Base-by-base conservation (phyloP, 768 basidiomycete genomes). In the Hygrophorus russula region DNA sequence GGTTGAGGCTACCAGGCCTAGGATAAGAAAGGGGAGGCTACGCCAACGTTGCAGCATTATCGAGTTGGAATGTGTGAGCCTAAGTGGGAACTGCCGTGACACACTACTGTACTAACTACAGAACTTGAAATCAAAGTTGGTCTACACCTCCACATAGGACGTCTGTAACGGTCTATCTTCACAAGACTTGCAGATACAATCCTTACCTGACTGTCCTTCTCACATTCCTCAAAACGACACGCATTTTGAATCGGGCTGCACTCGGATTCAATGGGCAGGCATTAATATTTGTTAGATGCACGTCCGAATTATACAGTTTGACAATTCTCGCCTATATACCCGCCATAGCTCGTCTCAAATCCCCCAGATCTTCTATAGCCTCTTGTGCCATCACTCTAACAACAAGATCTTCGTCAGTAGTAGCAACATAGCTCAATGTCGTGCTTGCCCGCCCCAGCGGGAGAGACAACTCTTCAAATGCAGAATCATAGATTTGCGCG, bases 151-250 rank as follows among this genome's bases (percentile, higher is more conserved):
- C 87, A 91, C 35, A 65, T 68, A 19, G 80, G 68, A 13, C 74
- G 88, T 88, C 24, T 86, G 73, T 46, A 90, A 66, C 5, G 87
- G 88, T 32, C 68, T 70, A 55, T 93, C 79, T 57, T 69, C 29
- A 81, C 78, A 14, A 81, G 60, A 10, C 84, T 78, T 14, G 92
- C 82, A 42, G 86, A 88, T 12, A 88, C 78, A 47, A 92, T 82
- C 56, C 78, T 77, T 53, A 66, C 68, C 44, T 78, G 73, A 49
- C 74, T 76, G 53, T 72, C 74, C 31, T 71, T 70, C 52, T 75
- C 73, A 49, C 76, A 60, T 59, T 92, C 53, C 76, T 80, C 49
- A 96, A 59, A 5, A 89, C 57, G 29, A 94, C 83, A 52, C 74
- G 73, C 55, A 96, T 55, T 36, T 75, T 8, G 92, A 77, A 46